Evolutionary conservation across 306 rosid genomes (phyloP).

Genomic region (Pyrus communis): DNA sequence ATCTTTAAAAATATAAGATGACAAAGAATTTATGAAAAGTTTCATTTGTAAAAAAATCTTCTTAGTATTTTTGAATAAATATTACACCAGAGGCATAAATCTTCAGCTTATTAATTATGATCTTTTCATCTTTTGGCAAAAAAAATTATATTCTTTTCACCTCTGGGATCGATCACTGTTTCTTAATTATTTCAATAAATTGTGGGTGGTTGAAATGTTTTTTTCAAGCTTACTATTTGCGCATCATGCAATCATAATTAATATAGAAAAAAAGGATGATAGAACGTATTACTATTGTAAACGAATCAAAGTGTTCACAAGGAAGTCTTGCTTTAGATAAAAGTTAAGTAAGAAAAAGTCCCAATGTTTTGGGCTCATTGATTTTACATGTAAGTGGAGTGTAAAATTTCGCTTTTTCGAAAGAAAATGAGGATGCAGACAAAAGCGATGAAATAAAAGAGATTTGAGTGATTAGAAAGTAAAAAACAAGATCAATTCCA

Average conservation of each 20-base stretch:
- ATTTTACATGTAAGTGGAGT: too few species aligned
- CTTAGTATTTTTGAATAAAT: too few species aligned
- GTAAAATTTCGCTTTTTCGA: too few species aligned
- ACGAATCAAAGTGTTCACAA: background rate
- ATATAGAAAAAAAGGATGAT: background rate
- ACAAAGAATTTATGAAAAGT: too few species aligned
- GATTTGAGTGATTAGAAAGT: too few species aligned
- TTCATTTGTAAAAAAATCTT: too few species aligned
- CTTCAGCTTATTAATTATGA: background rate
- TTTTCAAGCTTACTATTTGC: background rate
- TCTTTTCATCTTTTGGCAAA: background rate
- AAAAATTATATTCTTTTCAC: background rate
- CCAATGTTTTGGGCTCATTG: background rate
- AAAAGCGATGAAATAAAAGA: too few species aligned
- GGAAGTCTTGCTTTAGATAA: background rate
- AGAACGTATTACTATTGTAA: background rate
- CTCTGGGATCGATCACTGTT: background rate
- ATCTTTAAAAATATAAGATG: too few species aligned
- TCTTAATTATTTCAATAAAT: background rate
- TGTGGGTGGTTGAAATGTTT: background rate
- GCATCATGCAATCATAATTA: background rate
- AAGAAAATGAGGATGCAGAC: too few species aligned
- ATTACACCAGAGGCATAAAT: background rate
- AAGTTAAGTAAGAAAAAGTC: background rate
- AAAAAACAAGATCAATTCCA: too few species aligned